A percentile compares a stretch with the other conserved stretches of the same genome.
Evolutionary conservation across 805 yeast species (phyloP).

Genomic region (Candida broadrunensis): DNA sequence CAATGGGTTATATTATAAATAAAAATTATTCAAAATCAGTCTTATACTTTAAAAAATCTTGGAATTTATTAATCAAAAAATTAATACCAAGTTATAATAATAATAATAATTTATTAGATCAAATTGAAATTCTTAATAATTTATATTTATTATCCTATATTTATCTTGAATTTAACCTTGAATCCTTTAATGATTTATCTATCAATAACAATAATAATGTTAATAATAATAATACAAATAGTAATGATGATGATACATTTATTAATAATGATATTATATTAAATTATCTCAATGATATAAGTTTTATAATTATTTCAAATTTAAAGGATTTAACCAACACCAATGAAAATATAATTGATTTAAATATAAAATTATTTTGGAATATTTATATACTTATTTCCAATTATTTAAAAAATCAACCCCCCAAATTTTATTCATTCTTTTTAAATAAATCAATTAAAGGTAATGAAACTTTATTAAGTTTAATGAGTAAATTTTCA

Average conservation of each 20-base stretch:
- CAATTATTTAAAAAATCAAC: slow-evolving; percentile 39
- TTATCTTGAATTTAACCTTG: slow-evolving; percentile 37
- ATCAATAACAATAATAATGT: not conserved
- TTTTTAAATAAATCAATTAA: slow-evolving; percentile 14
- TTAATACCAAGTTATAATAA: slow-evolving; percentile 32
- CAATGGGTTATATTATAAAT: slow-evolving; percentile 38
- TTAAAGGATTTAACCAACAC: slow-evolving; percentile 13
- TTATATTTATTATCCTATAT: slow-evolving; percentile 44
- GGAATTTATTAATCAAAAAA: slow-evolving; percentile 39
- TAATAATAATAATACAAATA: not conserved
- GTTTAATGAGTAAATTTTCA: slow-evolving; percentile 23
- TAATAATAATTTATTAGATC: slow-evolving; percentile 22
- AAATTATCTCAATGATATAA: slow-evolving; percentile 48
- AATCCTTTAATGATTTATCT: slow-evolving; percentile 9
- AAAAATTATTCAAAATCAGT: slow-evolving; percentile 29
- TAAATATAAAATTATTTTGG: slow-evolving; percentile 42
- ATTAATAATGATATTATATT: slow-evolving; percentile 47
- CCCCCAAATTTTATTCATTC: slow-evolving; percentile 31
- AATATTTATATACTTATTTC: slow-evolving; percentile 47
- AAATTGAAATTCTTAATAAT: slow-evolving; percentile 42
- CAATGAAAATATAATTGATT: slow-evolving; percentile 21
- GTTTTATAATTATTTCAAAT: slow-evolving; percentile 40
- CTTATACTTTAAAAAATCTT: slow-evolving; percentile 40
- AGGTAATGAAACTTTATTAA: slow-evolving; percentile 7
- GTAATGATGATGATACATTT: slow-evolving; percentile 6